Evolutionary conservation across 495 filamentous ascomycete species (phyloP), one percentile per base, ranked within the genome.

Genomic region (Letharia lupina): DNA sequence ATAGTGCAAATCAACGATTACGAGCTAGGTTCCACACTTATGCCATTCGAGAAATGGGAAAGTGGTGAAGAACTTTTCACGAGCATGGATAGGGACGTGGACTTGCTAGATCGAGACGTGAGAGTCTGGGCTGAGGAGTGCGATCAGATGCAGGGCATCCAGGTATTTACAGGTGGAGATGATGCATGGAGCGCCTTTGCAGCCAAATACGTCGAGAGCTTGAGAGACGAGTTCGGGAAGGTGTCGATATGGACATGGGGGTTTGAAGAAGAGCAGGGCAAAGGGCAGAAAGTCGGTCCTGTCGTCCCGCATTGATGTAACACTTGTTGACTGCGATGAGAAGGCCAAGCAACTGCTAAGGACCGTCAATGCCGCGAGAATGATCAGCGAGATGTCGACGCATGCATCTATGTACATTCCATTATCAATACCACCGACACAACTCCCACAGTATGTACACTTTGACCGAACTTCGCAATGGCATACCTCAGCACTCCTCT

Each of bases 161-260:
- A 98, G 71, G 71, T 98, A 31, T 82, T 97, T 60, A 81, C 89
- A 0, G 82, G 84, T 15, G 77, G 88, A 13, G 92, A 96, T 73
- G 91, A 96, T 81, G 93, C 90, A 3, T 99, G 94, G 95, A 91
- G 90, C 64, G 92, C 93, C 0, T 97, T 97, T 75, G 82, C 88
- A 13, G 78, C 86, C 5, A 80, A 80, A 71, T 97, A 96, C 77
- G 71, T 95, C 23, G 91, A 96, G 71, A 79, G 85, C 40, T 71
- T 99, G 47, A 77, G 89, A 71, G 94, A 99, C 72, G 95, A 98
- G 73, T 93, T 90, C 75, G 90, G 91, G 33, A 98, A 97, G 77
- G 84, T 84, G 65, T 82, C 83, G 44, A 82, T 96, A 42, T 94
- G 89, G 87, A 83, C 91, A 28, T 97, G 93, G 87, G 93, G 89